Percentiles rank a stretch among this genome's conserved stretches.
phyloP scores from a whole-genome alignment of 129 eudicot species.

The Artemisia annua region DNA sequence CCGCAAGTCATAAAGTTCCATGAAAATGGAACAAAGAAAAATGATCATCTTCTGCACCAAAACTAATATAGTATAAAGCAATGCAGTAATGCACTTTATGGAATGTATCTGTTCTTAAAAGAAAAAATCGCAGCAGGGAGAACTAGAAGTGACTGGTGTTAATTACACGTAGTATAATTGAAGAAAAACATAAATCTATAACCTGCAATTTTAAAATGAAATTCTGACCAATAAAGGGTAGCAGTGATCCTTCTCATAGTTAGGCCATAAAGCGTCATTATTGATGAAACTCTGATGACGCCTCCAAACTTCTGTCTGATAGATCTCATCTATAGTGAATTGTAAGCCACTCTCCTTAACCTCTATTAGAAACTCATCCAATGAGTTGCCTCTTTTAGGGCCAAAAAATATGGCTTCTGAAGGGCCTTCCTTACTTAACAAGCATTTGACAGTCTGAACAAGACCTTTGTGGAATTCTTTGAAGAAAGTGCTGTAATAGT shows the following conservation, averaged over 20 bases:
- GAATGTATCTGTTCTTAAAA: neutral
- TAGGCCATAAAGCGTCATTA: slow-evolving; percentile 66
- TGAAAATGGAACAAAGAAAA: no score
- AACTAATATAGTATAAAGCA: no score
- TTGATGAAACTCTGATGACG: slow-evolving; percentile 54
- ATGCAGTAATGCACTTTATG: no score
- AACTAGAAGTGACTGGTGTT: neutral
- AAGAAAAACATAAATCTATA: neutral
- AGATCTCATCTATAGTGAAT: slow-evolving; percentile 65
- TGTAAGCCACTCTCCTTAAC: slow-evolving; percentile 62
- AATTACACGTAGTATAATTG: neutral
- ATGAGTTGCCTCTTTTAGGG: slow-evolving; percentile 91
- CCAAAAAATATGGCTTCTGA: slow-evolving; percentile 85
- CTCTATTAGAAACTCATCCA: slow-evolving; percentile 71
- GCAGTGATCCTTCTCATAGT: slow-evolving; percentile 88
- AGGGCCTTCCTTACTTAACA: slow-evolving; percentile 64
- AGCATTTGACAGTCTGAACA: slow-evolving; percentile 63
- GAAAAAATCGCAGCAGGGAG: neutral
- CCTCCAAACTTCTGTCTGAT: slow-evolving; percentile 69
- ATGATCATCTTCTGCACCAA: no score
- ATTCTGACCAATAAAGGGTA: slow-evolving; percentile 79
- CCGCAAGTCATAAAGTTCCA: no score
- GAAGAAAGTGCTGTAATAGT: slow-evolving; percentile 79
- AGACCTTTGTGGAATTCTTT: slow-evolving; percentile 89
- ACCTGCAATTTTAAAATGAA: slow-evolving; percentile 36